Conservation (phyloP, 148 eudicot species). For the Rhododendron williamsianum region DNA sequence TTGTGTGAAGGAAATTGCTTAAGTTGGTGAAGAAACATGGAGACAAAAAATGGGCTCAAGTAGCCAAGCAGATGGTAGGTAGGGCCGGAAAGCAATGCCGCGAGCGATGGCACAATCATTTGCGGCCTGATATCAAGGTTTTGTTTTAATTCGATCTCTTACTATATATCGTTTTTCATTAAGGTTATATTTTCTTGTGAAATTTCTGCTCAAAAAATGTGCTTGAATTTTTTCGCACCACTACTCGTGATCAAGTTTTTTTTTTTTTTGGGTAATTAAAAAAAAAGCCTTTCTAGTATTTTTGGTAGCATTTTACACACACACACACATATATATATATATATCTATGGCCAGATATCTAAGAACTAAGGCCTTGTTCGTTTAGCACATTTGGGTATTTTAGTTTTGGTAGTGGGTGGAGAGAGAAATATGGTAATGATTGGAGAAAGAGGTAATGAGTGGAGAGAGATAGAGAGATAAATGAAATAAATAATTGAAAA, state of each 20-base stretch:
- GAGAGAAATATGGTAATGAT: too few relatives aligned
- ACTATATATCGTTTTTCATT: neutral
- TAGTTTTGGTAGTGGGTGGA: too few relatives aligned
- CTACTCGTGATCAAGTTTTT: neutral
- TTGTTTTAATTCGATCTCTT: neutral
- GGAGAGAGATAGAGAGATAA: too few relatives aligned
- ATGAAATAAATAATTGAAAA: too few relatives aligned
- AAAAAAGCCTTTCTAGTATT: neutral
- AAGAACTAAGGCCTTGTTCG: too few relatives aligned
- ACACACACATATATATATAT: neutral
- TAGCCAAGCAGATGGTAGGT: slow-evolving; percentile 45
- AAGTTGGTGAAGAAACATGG: slow-evolving; percentile 48
- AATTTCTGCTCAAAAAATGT: too few relatives aligned
- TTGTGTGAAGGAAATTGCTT: slow-evolving; percentile 35
- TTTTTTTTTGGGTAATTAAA: too few relatives aligned
- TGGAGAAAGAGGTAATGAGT: too few relatives aligned
- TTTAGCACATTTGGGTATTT: too few relatives aligned
- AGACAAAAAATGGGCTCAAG: slow-evolving; percentile 46
- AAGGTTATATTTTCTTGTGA: neutral
- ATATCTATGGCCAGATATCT: neutral
- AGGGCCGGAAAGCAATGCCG: slow-evolving; percentile 85
- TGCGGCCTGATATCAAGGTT: slow-evolving; percentile 77
- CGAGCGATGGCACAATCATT: slow-evolving; percentile 80
- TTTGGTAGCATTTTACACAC: neutral
- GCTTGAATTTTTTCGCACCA: neutral